Conservation (phyloP, 73 alveolate species). For the Uronychia setigera region DNA sequence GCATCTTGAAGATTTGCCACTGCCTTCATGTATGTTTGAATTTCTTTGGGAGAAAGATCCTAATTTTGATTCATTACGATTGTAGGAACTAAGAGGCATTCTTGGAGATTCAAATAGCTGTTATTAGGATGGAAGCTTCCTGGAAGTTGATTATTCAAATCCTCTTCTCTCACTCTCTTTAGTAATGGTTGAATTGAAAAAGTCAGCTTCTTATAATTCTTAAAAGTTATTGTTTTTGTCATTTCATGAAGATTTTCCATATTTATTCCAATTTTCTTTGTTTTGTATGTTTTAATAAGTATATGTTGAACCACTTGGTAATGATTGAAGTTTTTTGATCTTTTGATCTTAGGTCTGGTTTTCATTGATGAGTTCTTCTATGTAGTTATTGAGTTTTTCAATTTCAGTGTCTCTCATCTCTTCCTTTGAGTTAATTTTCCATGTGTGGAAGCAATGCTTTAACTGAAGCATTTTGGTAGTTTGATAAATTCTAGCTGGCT, state of each 20-base stretch:
- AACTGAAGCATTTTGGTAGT: not conserved
- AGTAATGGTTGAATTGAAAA: no score
- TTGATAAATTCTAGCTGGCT: not conserved
- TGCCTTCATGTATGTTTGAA: not conserved
- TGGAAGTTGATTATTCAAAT: no score
- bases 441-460: not conserved
- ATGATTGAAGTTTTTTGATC: no score
- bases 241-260: not conserved
- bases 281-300: no score
- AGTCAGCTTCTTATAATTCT: not conserved
- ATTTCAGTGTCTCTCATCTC: not conserved
- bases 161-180: not conserved
- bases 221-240: not conserved
- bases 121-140: no score
- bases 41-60: not conserved
- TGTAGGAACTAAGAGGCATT: no score
- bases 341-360: not conserved
- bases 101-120: no score
- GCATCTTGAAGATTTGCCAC: not conserved
- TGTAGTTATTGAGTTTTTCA: not conserved
- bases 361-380: not conserved
- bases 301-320: no score
- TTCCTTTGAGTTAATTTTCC: not conserved
- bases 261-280: not conserved
- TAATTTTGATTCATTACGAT: no score